Conservation (phyloP, 768 basidiomycete genomes). For the Psilocybe sp. region DNA sequence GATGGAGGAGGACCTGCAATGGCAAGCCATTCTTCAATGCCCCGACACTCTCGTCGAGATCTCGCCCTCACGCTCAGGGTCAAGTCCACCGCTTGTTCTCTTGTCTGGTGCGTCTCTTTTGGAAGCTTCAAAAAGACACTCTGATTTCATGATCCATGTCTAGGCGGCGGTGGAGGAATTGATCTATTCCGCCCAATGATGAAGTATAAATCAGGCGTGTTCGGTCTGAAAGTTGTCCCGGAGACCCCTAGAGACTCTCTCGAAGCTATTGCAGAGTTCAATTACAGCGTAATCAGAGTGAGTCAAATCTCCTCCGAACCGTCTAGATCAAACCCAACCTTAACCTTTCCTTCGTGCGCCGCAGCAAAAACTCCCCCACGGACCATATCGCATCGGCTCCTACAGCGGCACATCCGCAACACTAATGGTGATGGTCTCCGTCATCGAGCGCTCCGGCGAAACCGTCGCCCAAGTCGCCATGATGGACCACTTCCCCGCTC, state of each 20-base stretch:
- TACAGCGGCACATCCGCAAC: neutral
- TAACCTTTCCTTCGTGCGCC: too few species aligned
- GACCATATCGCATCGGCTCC: neutral
- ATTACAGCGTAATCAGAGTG: slow-evolving; percentile 3
- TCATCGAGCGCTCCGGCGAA: neutral
- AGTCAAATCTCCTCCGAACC: neutral
- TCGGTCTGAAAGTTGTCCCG: neutral
- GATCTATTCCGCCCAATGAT: neutral
- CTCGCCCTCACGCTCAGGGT: neutral
- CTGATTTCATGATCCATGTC: too few species aligned
- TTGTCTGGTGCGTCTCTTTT: neutral
- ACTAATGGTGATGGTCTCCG: neutral
- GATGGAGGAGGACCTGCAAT: neutral
- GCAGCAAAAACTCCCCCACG: neutral
- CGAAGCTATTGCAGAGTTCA: neutral
- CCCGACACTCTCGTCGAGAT: neutral
- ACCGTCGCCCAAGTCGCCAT: neutral
- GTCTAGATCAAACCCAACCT: neutral
- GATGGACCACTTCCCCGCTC: slow-evolving; percentile 3
- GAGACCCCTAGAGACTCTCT: neutral
- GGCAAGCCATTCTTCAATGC: slow-evolving; percentile 2
- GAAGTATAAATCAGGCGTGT: neutral
- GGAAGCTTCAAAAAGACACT: too few species aligned
- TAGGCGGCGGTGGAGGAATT: neutral
- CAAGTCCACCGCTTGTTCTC: neutral